Conservation (phyloP, 2,329 filamentous ascomycete genomes). For the Geosmithia morbida region DNA sequence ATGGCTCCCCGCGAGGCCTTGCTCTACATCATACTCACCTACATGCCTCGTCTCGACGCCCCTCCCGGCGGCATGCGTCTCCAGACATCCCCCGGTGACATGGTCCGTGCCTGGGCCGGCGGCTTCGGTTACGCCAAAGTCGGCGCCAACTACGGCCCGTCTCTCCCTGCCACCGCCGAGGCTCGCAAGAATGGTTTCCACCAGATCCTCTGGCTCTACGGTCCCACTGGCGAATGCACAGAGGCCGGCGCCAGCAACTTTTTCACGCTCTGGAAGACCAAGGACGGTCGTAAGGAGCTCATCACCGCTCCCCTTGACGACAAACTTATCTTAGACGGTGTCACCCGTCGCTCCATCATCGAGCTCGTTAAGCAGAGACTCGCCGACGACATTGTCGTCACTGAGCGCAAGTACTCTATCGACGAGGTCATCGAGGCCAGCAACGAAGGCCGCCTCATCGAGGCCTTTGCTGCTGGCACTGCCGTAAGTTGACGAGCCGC, state of each 20-base stretch:
- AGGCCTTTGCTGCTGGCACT: conserved; percentile 78
- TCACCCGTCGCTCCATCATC: conserved; percentile 71
- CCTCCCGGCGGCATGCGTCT: conserved; percentile 50
- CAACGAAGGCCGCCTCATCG: conserved; percentile 61
- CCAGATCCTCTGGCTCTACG: conserved; percentile 92
- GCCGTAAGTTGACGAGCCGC: too few relatives aligned
- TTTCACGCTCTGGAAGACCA: conserved; percentile 62
- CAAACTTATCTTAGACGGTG: conserved; percentile 73
- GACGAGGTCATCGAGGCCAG: conserved; percentile 59
- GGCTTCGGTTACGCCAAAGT: conserved; percentile 89
- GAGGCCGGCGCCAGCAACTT: conserved; percentile 91
- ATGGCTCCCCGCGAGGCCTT: conserved; percentile 69
- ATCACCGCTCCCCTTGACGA: conserved; percentile 75
- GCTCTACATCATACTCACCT: conserved; percentile 65
- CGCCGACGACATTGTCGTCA: conserved; percentile 46
- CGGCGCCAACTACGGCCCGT: conserved; percentile 86
- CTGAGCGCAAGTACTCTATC: conserved; percentile 76
- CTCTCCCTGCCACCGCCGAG: conserved; percentile 62
- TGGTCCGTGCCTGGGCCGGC: conserved; percentile 82
- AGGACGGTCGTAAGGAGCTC: conserved; percentile 41
- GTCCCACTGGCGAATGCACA: conserved; percentile 61
- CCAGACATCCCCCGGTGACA: conserved; percentile 66
- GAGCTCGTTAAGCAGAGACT: conserved; percentile 56
- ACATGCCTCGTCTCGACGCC: conserved; percentile 42
- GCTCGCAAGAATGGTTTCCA: conserved; percentile 62